Base-by-base conservation (phyloP, 169 alveolate species). In the Eimeria falciformis region DNA sequence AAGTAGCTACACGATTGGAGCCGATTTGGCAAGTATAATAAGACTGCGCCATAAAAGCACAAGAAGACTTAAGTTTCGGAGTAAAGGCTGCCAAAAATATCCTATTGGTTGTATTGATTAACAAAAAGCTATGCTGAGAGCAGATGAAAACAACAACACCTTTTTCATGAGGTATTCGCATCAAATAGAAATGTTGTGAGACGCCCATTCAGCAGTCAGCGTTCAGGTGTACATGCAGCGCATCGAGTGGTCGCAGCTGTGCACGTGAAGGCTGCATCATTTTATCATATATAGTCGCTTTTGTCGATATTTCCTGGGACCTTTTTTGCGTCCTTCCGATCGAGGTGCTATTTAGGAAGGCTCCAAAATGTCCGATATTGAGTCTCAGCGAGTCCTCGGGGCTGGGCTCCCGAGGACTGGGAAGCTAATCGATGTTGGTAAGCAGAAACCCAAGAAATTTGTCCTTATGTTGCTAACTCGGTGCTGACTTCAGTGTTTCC, bases 331-430 rank as follows among this genome's bases (percentile, higher is more conserved):
- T 37, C 71, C 77, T 81, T 81, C 89, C 89, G 43, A 33, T 37
- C 37, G 75, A 53, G 53, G 75, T 81, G 50, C 77, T 53, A 81
- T 33, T 11, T 73, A 81, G 89, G 89, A 81, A 81, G 77, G 89
- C 77, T 37, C 89, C 55, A 56, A 81, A 81, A 81, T 81, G 89
- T 81, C 89, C 27, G 89, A 81, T 17, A 81, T 81, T 73, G 89
- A 81, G 75, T 81, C 89, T 0, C 89, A 81, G 89, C 46, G 89
- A 81, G 89, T 55, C 89, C 89, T 81, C 89, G 89, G 89, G 89
- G 89, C 89, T 81, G 89, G 89, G 58, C 46, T 81, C 75, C 89
- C 89, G 77, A 50, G 89, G 89, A 81, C 89, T 37, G 75, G 75
- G 75, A 81, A 73, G 43, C 18, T 81, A 65, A 81, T 81, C 37